A percentile compares a stretch with the other conserved stretches of the same genome.
Evolutionary conservation across 78 protist genomes (phyloP).

Genomic region (Guillardia theta): DNA sequence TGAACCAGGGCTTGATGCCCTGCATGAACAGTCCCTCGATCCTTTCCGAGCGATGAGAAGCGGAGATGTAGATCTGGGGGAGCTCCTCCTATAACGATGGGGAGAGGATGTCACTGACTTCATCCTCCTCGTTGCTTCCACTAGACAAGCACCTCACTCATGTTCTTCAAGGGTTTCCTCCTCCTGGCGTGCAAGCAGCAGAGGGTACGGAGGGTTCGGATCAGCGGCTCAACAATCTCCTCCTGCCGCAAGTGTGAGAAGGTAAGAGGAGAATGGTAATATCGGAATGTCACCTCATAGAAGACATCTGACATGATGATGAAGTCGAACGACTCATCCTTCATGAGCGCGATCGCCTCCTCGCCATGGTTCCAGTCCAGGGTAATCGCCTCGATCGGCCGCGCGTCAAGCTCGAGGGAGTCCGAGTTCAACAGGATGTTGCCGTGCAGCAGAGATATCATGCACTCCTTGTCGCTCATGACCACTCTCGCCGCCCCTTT

Average conservation of each 20-base stretch:
- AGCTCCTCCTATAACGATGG: background rate
- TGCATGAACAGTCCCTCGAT: background rate
- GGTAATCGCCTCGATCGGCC: no score
- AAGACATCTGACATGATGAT: background rate
- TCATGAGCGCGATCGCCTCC: no score
- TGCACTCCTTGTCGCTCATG: background rate
- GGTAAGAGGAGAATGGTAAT: background rate
- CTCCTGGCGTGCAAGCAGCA: background rate
- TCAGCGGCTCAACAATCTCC: background rate
- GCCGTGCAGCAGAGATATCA: background rate
- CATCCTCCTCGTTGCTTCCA: background rate
- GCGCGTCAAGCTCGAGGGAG: no score
- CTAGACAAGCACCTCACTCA: no score
- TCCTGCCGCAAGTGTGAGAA: background rate
- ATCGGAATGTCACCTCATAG: background rate
- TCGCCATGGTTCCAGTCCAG: no score
- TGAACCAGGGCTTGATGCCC: background rate
- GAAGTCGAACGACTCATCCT: no score
- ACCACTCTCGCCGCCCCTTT: background rate
- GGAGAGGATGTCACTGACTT: background rate
- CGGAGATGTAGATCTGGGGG: background rate
- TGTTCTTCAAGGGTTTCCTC: no score
- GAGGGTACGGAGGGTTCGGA: background rate
- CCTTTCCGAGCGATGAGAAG: background rate
- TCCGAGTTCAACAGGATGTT: no score